Base-by-base conservation (phyloP, 192 early-diverging fungal species). In the Coemansia sp. region DNA sequence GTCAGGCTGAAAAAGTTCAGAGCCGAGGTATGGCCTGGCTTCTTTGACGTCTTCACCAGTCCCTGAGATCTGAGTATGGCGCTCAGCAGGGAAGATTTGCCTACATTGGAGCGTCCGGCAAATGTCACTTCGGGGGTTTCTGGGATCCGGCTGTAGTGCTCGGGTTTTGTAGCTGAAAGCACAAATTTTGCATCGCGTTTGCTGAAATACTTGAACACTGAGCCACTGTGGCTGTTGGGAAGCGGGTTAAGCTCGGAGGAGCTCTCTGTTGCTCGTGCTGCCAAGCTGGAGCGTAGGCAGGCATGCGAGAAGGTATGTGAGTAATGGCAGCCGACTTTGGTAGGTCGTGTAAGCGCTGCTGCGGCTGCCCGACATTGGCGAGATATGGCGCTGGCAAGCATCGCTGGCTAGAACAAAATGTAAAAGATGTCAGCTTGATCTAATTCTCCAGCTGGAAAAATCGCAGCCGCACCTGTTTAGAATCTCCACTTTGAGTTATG, bases 91-190 rank as follows among this genome's bases (percentile, higher is more conserved):
- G 83, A 77, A 0, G 83, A 84, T 48, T 84, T 84, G 46, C 83
- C 83, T 6, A 84, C 83, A 36, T 84, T 84, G 23, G 77, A 80
- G 24, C 83, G 77, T 0, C 83, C 83, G 6, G 78, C 74, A 62
- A 84, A 81, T 23, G 78, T 71, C n/a, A 84, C 51, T 40, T 82
- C 79, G 5, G 79, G 79, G 11, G 24, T 38, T 26, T 16, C 18
- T 18, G 38, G 34, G 4, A 82, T 48, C 6, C 56, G 48, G 9
- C 50, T 37, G 48, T 77, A 77, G 3, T 77, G 74, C 43, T 55
- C 34, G 8, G 74, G 62, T 24, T 64, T 58, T 8, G 67, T 66
- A 9, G 79, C 79, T 4, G 71, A 64, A n/a, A 74, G 62, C 28
- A 77, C 36, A 28, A 82, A 82, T 59, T 71, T 67, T 56, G 75